Evolutionary conservation across 257 asterid genomes (phyloP), one percentile per base, ranked within the genome.

Genomic region (Nicotiana paniculata): DNA sequence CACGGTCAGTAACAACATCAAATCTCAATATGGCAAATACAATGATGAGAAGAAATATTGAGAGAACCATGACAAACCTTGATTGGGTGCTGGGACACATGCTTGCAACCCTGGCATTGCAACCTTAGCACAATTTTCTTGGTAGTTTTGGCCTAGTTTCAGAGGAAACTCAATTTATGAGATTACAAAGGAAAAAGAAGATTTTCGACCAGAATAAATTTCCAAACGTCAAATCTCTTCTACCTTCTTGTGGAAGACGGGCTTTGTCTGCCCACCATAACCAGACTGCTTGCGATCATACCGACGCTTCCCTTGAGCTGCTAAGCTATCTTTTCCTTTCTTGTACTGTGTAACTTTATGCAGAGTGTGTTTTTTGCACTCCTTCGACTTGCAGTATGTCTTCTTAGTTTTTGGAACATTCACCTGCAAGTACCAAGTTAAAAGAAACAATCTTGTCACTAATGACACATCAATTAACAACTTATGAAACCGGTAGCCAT

Each of bases 361-460:
- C 61, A 72, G 12, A 6, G 79, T 72, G 79, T 72, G 79, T 13
- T 72, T 72, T 24, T 72, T 72, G 61, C 79, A 72, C 21, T 72
- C 79, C 61, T 72, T 72, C 1, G 79, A 72, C 61, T 72, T 72
- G 37, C 79, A 72, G 79, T 72, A 72, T 2, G 79, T 72, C 79
- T 72, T 72, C 61, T 72, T 72, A 6, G 79, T 72, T 24, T 72
- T 72, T 13, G 79, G 79, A 72, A 72, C 79, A 39, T 72, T 72
- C 39, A 72, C 79, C 79, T 72, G 61, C 37, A 72, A 7, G 59
- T 2, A 13, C 13, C 63, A 89, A 90, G 83, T 89, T 89, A 35
- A 89, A 92, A 65, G 24, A 32, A 13, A 30, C 2, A 10, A 68
- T 37, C 77, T 18, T 0, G 2, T 68, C 6, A 5, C 16, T 28